Evolutionary conservation across 2,329 filamentous ascomycete species (phyloP), one percentile per base, ranked within the genome.

Genomic region (Xylariales sp.): DNA sequence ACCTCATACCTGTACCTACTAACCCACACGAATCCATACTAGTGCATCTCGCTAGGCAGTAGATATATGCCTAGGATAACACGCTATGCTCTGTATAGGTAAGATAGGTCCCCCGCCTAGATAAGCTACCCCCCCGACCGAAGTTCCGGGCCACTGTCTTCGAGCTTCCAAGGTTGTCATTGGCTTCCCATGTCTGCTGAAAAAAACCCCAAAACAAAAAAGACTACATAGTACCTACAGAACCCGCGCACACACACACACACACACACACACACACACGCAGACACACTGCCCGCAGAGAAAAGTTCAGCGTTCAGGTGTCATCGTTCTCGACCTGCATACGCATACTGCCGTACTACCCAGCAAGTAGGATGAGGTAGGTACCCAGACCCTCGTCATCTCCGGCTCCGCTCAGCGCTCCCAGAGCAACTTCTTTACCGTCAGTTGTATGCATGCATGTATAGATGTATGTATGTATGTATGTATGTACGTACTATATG

Each of bases 131-230:
- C 49, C 49, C 23, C 56, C 53, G 54, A 58, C 62, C 58, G 62
- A 68, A 57, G n/a, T 30, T 57, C 64, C 56, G 60, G 46, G 39
- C 34, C 55, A 55, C 36, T 28, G 60, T 43, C 59, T 52, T 32
- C 18, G 43, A 28, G 53, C 46, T n/a, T n/a, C n/a, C n/a, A n/a
- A n/a, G n/a, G n/a, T n/a, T n/a, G 46, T 18, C 49, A 69, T 69
- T 69, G 68, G 68, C 53, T 69, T 65, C 64, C 64, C 64, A 62
- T 59, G 41, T 50, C 57, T 64, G 65, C 68, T 68, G 64, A 68
- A 69, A 69, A 48, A 28, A 30, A 53, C 28, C 43, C 18, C 23
- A 23, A 23, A 23, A 23, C 23, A 23, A 23, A 23, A 23, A 23
- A 23, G 23, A 23, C 23, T 23, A 23, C 23, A 1, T 23, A n/a